phyloP scores from a whole-genome alignment of 306 rosid species.

The Notholithocarpus densiflorus region DNA sequence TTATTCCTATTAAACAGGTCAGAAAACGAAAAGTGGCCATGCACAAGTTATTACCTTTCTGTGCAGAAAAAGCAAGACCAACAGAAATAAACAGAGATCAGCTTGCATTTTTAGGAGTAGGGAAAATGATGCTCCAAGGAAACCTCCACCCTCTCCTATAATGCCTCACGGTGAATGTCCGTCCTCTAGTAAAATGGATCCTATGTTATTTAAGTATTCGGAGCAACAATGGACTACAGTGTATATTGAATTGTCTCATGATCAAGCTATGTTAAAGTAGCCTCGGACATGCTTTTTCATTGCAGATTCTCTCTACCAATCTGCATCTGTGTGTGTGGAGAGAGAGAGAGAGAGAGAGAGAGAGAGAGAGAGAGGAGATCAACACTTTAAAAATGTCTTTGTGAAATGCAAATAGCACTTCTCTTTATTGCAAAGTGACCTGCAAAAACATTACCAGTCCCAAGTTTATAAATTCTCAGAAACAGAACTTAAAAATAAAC shows the following conservation, averaged over 20 bases:
- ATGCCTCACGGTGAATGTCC: too few species aligned
- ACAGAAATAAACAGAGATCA: not conserved
- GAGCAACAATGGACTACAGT: not conserved
- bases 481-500: not conserved
- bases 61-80: too few species aligned
- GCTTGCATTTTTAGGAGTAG: not conserved
- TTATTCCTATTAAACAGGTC: not conserved
- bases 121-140: not conserved
- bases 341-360: accelerated
- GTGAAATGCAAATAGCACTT: not conserved
- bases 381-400: not conserved
- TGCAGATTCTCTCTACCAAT: too few species aligned
- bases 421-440: not conserved
- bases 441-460: not conserved
- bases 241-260: too few species aligned
- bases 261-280: too few species aligned
- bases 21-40: not conserved
- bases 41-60: too few species aligned
- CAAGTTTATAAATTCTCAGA: not conserved
- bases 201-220: too few species aligned
- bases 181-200: too few species aligned
- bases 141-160: not conserved
- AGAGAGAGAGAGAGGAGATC: too few species aligned
- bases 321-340: too few species aligned
- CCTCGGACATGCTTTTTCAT: too few species aligned